These are phyloP conservation scores for Coemansia sp. DNA, from an alignment of 192 early-diverging fungal species.

Conservation along the genomic window DNA sequence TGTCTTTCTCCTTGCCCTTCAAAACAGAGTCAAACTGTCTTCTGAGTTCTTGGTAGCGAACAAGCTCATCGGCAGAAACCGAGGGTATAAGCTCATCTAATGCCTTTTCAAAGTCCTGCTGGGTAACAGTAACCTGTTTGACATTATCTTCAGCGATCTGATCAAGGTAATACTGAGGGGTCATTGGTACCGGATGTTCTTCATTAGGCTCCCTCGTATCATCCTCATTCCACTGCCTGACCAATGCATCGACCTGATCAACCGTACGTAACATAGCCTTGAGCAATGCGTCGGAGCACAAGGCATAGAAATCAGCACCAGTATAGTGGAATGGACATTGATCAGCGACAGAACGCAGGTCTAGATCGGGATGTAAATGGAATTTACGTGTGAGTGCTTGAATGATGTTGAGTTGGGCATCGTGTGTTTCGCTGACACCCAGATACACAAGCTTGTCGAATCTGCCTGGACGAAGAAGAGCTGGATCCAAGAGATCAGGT, in stretches of 20 bases:
- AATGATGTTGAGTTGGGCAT: slow-evolving; percentile 82
- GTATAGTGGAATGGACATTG: slow-evolving; percentile 90
- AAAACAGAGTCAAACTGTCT: slow-evolving; percentile 70
- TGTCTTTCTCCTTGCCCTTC: slow-evolving; percentile 19
- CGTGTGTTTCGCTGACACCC: slow-evolving; percentile 89
- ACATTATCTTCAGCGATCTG: slow-evolving; percentile 68
- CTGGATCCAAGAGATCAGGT: slow-evolving; percentile 93
- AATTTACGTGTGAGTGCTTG: slow-evolving; percentile 96
- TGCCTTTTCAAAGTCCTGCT: slow-evolving; percentile 81
- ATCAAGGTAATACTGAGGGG: slow-evolving; percentile 88
- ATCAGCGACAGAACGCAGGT: slow-evolving; percentile 72
- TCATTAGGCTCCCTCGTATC: slow-evolving; percentile 19
- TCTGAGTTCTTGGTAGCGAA: slow-evolving; percentile 77
- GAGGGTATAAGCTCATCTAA: slow-evolving; percentile 83
- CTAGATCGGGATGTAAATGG: slow-evolving; percentile 73
- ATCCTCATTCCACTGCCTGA: slow-evolving; percentile 37
- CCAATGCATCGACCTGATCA: slow-evolving; percentile 58
- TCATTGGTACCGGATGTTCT: slow-evolving; percentile 67
- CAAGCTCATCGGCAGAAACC: slow-evolving; percentile 81
- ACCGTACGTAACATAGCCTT: slow-evolving; percentile 94
- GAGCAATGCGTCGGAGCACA: slow-evolving; percentile 95
- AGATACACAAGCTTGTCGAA: slow-evolving; percentile 98
- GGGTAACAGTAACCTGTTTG: slow-evolving; percentile 74
- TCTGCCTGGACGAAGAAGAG: slow-evolving; percentile 89
- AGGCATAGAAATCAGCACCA: slow-evolving; percentile 97